These are phyloP conservation scores for Thraustochytrium sp. DNA, from an alignment of 352 stramenopile genomes.

Conservation along the genomic window DNA sequence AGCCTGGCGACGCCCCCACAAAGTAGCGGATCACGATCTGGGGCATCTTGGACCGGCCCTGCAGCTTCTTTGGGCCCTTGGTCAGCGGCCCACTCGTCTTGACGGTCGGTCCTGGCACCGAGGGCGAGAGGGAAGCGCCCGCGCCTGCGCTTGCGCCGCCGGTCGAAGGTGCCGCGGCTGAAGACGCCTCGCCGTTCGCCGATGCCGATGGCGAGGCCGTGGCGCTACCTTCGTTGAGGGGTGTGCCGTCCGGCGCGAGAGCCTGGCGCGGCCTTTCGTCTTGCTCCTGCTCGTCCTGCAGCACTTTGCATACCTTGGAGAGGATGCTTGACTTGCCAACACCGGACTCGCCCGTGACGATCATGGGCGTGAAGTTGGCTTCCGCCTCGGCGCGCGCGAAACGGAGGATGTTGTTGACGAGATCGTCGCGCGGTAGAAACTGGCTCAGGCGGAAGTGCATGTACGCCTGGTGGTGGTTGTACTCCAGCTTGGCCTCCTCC, in stretches of 20 bases:
- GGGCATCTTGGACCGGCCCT: background rate
- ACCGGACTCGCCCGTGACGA: constrained; percentile 15
- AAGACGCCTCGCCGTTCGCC: too few species aligned
- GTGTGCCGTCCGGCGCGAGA: background rate
- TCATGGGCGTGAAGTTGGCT: background rate
- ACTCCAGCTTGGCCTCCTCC: constrained; percentile 5
- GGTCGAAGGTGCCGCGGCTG: too few species aligned
- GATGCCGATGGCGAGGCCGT: too few species aligned
- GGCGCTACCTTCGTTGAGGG: too few species aligned
- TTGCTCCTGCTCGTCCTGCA: background rate
- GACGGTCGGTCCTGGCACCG: too few species aligned
- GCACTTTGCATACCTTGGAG: constrained; percentile 1
- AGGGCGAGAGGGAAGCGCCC: too few species aligned
- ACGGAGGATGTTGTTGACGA: background rate
- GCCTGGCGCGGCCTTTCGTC: background rate
- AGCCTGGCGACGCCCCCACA: constrained; percentile 27
- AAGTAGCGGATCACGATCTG: constrained; percentile 6
- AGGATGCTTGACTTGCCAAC: constrained; percentile 39
- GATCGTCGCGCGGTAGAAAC: background rate
- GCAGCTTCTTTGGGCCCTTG: background rate
- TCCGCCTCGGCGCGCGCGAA: constrained; percentile 4
- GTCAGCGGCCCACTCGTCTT: background rate
- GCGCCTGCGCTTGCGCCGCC: background rate
- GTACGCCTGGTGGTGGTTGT: constrained; percentile 22
- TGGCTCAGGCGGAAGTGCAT: constrained; percentile 38